Base-by-base conservation (phyloP, 768 basidiomycete genomes). In the Pilatotrama ljubarskyi region DNA sequence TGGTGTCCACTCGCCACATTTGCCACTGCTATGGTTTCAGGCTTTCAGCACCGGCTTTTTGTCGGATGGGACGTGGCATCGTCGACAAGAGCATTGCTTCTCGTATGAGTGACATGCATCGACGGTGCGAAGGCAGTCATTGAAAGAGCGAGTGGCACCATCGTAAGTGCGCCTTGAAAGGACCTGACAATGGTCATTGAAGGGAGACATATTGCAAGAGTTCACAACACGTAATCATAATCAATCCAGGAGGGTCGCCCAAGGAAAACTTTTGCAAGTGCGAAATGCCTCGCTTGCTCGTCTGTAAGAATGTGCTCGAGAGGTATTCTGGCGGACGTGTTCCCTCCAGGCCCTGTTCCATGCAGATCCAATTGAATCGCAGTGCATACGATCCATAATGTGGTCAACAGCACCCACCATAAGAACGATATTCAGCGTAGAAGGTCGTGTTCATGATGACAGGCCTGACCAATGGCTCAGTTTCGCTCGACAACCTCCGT, bases 221-320 rank as follows among this genome's bases (percentile, higher is more conserved):
- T 25, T 75, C 64, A 82, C 57, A 72, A 74, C 41, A 68, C 40
- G 62, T 86, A 86, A 0, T 51, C 67, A 62, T 70, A 78, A 64
- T 88, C 86, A 49, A 87, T 82, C 86, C 85, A 88, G 15, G 59
- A 43, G 0, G 84, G 83, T 24, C 48, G 72, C 50, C 74, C 83
- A 1, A 75, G 64, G 64, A 87, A 85, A n/a, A 86, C 82, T 4
- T 76, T 69, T 51, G 79, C 69, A 13, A 87, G 58, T 0, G 78
- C 80, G 63, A 81, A 83, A 4, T 71, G 37, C 25, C 68, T 51
- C 6, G 80, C 80, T 58, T 82, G 69, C 24, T 72, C 36, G 1
- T 71, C 64, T 0, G 69, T 78, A 48, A 87, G 70, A 46, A 84
- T 69, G 66, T 82, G 82, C 40, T 83, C 82, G 22, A 79, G 62